Conservation (phyloP, 2,329 filamentous ascomycete species). For the Drechslerella stenobrocha region DNA sequence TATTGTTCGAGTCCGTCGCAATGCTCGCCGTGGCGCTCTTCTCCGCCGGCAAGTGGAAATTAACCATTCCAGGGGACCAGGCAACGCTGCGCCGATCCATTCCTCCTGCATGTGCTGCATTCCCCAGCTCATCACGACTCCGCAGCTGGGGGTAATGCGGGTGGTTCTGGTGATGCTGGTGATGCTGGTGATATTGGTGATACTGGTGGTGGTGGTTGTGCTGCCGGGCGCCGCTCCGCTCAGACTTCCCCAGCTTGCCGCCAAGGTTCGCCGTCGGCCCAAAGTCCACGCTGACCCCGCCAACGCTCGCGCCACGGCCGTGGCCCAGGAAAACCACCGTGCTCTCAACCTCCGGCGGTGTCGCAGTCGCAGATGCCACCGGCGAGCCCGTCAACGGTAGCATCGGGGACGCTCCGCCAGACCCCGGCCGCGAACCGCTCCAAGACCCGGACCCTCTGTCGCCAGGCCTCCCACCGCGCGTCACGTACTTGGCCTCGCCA, state of each 20-base stretch:
- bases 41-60: conserved; percentile 19
- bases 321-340: conserved; percentile 11
- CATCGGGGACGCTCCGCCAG: background rate
- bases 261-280: conserved; percentile 34
- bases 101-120: conserved; percentile 4
- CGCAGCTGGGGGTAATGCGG: conserved; percentile 1
- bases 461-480: conserved; percentile 11
- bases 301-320: conserved; percentile 12
- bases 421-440: conserved; percentile 4
- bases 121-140: conserved; percentile 12
- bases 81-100: conserved; percentile 64
- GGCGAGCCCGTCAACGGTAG: background rate
- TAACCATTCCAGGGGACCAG: conserved; percentile 74
- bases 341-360: conserved; percentile 1
- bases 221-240: background rate
- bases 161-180: background rate
- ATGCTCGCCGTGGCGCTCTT: background rate
- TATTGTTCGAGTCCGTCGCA: background rate
- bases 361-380: background rate
- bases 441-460: background rate
- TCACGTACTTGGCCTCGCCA: conserved; percentile 38
- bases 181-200: background rate
- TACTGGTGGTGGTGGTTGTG: conserved; percentile 2
- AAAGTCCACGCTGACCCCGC: conserved; percentile 33
- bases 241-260: conserved; percentile 5